Evolutionary conservation across 164 flowering plant species (phyloP).

Genomic region (Liquidambar formosana): DNA sequence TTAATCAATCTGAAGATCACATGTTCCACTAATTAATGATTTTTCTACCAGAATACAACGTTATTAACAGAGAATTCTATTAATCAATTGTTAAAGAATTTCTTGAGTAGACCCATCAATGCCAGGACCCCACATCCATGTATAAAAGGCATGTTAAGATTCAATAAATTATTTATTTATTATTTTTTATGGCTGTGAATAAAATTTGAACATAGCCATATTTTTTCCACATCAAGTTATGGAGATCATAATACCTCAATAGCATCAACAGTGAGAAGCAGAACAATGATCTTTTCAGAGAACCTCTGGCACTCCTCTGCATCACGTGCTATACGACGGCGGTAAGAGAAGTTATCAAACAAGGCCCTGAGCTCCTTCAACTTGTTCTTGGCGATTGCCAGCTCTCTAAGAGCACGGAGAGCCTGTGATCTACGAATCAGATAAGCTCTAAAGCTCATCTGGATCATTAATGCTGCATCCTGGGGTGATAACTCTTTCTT

Average conservation of each 20-base stretch:
- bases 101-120: too few species aligned
- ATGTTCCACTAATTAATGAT: too few species aligned
- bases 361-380: constrained; percentile 77
- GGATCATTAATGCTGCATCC: constrained; percentile 89
- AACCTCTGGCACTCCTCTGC: constrained; percentile 87
- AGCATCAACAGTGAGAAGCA: constrained; percentile 88
- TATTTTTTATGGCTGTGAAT: not conserved
- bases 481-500: constrained; percentile 72
- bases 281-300: constrained; percentile 84
- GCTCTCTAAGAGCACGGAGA: constrained; percentile 76
- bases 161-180: too few species aligned
- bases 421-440: constrained; percentile 79
- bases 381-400: constrained; percentile 84
- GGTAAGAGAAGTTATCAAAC: constrained; percentile 78
- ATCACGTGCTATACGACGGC: constrained; percentile 58
- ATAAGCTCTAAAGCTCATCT: constrained; percentile 71
- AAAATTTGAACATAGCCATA: too few species aligned
- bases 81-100: too few species aligned
- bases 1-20: too few species aligned
- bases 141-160: too few species aligned
- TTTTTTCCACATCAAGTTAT: too few species aligned
- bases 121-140: too few species aligned
- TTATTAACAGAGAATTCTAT: too few species aligned
- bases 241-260: constrained; percentile 60
- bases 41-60: too few species aligned